phyloP scores from a whole-genome alignment of 768 basidiomycete genomes.

The Coprinopsis marcescibilis region DNA sequence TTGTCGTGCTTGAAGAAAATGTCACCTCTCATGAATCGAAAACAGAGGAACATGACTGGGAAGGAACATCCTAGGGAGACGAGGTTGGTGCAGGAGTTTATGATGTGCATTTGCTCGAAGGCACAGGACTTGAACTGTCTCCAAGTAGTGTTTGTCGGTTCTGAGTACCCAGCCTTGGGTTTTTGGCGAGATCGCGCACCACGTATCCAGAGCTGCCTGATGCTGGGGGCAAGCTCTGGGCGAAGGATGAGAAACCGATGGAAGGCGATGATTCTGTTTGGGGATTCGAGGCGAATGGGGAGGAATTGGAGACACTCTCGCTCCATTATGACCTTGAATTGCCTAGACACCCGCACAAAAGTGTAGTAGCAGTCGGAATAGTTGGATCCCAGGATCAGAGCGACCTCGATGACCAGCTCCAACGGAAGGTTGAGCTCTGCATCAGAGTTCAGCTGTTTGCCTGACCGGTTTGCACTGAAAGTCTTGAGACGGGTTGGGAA shows the following conservation, averaged over 20 bases:
- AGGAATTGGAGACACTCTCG: slow-evolving; percentile 5
- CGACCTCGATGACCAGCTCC: slow-evolving; percentile 7
- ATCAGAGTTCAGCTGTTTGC: too few relatives aligned
- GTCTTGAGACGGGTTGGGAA: too few relatives aligned
- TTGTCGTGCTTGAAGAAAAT: slow-evolving; percentile 11
- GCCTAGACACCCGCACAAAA: slow-evolving; percentile 1
- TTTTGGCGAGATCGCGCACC: slow-evolving; percentile 5
- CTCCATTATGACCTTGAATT: slow-evolving; percentile 1
- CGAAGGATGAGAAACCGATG: slow-evolving; percentile 3
- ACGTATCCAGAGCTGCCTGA: slow-evolving; percentile 6
- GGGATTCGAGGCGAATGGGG: slow-evolving; percentile 9
- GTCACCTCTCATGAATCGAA: slow-evolving; percentile 9
- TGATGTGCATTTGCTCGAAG: slow-evolving; percentile 10
- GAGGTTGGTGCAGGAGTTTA: slow-evolving; percentile 8
- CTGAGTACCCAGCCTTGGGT: slow-evolving; percentile 8
- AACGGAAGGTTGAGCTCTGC: slow-evolving; percentile 2
- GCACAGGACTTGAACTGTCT: slow-evolving; percentile 9
- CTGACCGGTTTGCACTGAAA: too few relatives aligned
- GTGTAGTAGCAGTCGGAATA: slow-evolving; percentile 3
- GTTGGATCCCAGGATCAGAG: slow-evolving; percentile 1
- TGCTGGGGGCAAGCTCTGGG: slow-evolving; percentile 1
- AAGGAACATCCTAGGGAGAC: slow-evolving; percentile 10
- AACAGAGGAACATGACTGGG: slow-evolving; percentile 11
- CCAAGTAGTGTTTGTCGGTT: slow-evolving; percentile 7
- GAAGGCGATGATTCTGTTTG: slow-evolving; percentile 6